Base-by-base conservation (phyloP, 371 early-diverging fungal genomes). In the Saksenaea vasiformis region DNA sequence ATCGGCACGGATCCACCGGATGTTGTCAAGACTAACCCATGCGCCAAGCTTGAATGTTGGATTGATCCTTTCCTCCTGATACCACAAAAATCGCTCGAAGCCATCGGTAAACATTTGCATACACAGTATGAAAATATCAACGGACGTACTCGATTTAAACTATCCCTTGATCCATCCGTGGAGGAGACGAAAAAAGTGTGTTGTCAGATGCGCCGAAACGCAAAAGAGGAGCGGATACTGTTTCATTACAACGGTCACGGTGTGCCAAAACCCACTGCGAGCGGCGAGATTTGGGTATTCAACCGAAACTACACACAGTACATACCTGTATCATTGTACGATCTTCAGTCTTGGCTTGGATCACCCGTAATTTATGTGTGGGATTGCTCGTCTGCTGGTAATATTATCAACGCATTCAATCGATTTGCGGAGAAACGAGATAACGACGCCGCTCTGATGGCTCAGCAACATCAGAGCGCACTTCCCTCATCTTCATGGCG, bases 181-280 rank as follows among this genome's bases (percentile, higher is more conserved):
- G 97, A 98, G 59, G 97, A 96, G 63, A 87, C 92, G 31, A 95
- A 93, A 68, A 95, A 95, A 67, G 69, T 93, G 22, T 94, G 95
- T 67, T 84, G 85, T 72, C 87, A 87, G 41, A 82, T 95, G 71
- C 76, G 98, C 38, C 84, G 93, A 34, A 89, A 83, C 64, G 93
- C 95, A 31, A 96, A 95, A 75, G 96, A 96, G 60, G 97, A 97
- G 61, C 85, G 99, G 5, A 88, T 98, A 39, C 77, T 98, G 60
- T 95, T 97, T 67, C 96, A 98, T 70, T 98, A 98, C 83, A 98
- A 98, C 65, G 99, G 99, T 15, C 98, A 98, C 65, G 99, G 99
- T 53, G 98, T 98, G 17, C 99, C 99, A 13, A 91, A 91, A 60
- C 97, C 98, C 4, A 97, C 98, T 1, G 74, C 85, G 5, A 93